A percentile compares a stretch with the other conserved stretches of the same genome.
Evolutionary conservation across 106 monocot species (phyloP).

Genomic region (Amphibolis antarctica): DNA sequence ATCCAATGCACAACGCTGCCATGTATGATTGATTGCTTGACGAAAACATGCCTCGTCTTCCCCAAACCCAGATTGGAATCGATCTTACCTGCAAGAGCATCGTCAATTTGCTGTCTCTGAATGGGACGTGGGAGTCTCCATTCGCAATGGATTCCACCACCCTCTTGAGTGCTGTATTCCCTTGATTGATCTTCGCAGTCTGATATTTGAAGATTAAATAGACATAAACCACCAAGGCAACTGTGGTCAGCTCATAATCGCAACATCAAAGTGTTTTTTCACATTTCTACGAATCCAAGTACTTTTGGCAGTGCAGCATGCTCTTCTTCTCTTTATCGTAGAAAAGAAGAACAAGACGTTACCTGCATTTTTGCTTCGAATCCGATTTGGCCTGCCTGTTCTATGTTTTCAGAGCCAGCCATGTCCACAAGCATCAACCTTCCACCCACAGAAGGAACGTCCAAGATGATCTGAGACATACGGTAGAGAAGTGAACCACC

Average conservation of each 20-base stretch:
- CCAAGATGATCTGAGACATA: slow-evolving; percentile 62
- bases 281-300: no score
- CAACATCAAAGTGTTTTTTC: no score
- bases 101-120: slow-evolving; percentile 95
- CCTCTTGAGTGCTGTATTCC: slow-evolving; percentile 83
- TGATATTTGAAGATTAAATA: slow-evolving; percentile 7
- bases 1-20: no score
- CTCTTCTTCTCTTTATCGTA: no score
- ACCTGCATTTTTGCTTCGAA: slow-evolving; percentile 98
- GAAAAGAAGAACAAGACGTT: background rate
- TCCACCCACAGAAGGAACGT: slow-evolving; percentile 93
- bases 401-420: slow-evolving; percentile 98
- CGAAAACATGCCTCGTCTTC: no score
- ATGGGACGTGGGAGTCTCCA: slow-evolving; percentile 96
- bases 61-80: background rate
- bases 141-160: slow-evolving; percentile 97
- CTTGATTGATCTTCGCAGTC: slow-evolving; percentile 98
- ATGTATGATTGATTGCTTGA: no score
- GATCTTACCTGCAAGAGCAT: slow-evolving; percentile 98
- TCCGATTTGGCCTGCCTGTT: slow-evolving; percentile 89
- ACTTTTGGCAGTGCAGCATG: no score
- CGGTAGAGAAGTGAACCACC: background rate
- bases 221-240: background rate
- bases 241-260: background rate
- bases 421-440: slow-evolving; percentile 98